Evolutionary conservation across 2,329 filamentous ascomycete genomes (phyloP), one percentile per base, ranked within the genome.

Genomic region (Diplocarpon rosae): DNA sequence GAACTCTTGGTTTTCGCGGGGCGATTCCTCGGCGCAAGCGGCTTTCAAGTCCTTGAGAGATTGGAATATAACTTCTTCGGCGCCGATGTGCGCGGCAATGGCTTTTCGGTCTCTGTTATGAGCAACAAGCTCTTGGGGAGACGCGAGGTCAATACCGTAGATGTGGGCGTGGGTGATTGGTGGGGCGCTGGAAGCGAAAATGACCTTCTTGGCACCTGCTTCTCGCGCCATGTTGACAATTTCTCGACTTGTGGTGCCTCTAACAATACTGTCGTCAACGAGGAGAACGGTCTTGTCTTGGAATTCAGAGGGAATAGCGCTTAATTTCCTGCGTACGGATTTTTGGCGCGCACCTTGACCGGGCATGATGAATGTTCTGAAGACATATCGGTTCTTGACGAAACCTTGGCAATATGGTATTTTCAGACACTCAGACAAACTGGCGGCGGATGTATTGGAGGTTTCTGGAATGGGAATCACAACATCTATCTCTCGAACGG

Each of bases 251-350:
- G 86, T 94, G 0, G 85, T 93, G 39, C 88, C 89, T 31, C 89
- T 77, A 4, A 95, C 89, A 47, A 95, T 87, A 56, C 80, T 86
- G 65, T 95, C 90, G 56, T 95, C 90, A 1, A 95, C 85, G 0
- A 96, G 69, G 10, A 88, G 71, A 7, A 96, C 83, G 47, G 81
- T 84, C 56, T 83, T 81, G 53, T 76, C 85, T 46, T 80, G 71
- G 65, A 95, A 95, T 61, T 95, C 88, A 31, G 81, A 79, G 20
- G 80, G 77, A 65, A 95, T 94, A 15, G 89, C 78, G 49, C 85
- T 90, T 32, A 96, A 73, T 67, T 96, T 96, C 39, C 89, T 78
- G 3, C 90, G 81, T 9, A 96, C 87, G 54, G 86, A 83, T 66
- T 90, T 90, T 58, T 92, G 78, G 3, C 89, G 75, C 14, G 80